Conservation (phyloP, 352 stramenopile genomes). For the Phytophthora kernoviae region DNA sequence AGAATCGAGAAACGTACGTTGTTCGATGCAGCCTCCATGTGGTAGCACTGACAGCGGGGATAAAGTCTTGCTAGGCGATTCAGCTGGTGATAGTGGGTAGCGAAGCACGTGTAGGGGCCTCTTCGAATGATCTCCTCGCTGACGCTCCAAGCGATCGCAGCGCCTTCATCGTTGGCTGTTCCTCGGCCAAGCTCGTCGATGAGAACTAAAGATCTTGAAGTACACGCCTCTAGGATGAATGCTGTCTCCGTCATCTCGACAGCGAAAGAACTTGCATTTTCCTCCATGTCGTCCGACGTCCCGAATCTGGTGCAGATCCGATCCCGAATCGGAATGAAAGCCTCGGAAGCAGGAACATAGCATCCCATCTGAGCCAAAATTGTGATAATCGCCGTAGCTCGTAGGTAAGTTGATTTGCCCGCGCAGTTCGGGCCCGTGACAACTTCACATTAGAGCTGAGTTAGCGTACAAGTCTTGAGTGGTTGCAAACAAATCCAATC, state of each 20-base stretch:
- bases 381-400: constrained; percentile 84
- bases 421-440: constrained; percentile 92
- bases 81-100: constrained; percentile 89
- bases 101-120: constrained; percentile 86
- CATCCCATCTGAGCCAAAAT: constrained; percentile 92
- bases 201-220: constrained; percentile 76
- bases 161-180: constrained; percentile 89
- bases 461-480: constrained; percentile 1
- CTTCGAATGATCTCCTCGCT: constrained; percentile 79
- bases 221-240: constrained; percentile 84
- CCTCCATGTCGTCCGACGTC: constrained; percentile 93
- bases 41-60: constrained; percentile 68
- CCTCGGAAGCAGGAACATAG: constrained; percentile 86
- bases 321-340: constrained; percentile 83
- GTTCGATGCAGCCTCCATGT: constrained; percentile 58
- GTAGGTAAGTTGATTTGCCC: constrained; percentile 92
- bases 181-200: constrained; percentile 92
- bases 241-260: constrained; percentile 92
- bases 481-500: background rate
- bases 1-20: constrained; percentile 33
- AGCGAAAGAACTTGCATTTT: constrained; percentile 92
- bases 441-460: constrained; percentile 42
- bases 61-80: constrained; percentile 70
- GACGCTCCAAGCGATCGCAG: constrained; percentile 89
- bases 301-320: constrained; percentile 92